Conservation (phyloP, 352 stramenopile species). For the Aphanomyces euteiches region DNA sequence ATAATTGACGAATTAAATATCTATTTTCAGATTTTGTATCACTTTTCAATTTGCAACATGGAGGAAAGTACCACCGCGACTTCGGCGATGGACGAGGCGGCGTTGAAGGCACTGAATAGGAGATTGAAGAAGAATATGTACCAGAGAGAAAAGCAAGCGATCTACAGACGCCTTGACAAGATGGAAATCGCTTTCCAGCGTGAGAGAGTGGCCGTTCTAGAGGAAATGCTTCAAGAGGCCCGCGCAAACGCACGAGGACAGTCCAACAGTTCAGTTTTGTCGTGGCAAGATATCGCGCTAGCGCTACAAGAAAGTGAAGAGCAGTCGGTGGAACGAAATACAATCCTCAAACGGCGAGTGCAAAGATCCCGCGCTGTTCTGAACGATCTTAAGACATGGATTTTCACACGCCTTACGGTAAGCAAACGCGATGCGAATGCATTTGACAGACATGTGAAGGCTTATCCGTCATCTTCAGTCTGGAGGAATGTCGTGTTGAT, state of each 20-base stretch:
- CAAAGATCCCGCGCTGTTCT: neutral
- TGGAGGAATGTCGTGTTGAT: constrained; percentile 2
- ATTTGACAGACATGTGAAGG: neutral
- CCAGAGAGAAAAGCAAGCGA: constrained; percentile 16
- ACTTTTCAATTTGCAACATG: too few species aligned
- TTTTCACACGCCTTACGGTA: constrained; percentile 2
- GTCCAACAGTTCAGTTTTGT: neutral
- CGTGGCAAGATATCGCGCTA: constrained; percentile 12
- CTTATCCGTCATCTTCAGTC: neutral
- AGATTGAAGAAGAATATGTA: constrained; percentile 16
- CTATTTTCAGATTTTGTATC: too few species aligned
- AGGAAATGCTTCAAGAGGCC: constrained; percentile 4
- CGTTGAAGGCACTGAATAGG: neutral
- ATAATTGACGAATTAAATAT: too few species aligned
- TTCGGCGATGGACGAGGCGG: neutral
- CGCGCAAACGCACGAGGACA: neutral
- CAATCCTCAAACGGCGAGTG: neutral
- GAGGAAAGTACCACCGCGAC: neutral
- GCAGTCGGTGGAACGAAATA: neutral
- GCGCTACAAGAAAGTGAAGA: neutral
- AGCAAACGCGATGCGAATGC: neutral
- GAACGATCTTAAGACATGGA: neutral
- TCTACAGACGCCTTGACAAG: neutral
- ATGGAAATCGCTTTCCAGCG: constrained; percentile 8
- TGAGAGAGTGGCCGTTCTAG: neutral